Evolutionary conservation across 2,329 filamentous ascomycete genomes (phyloP), one percentile per base, ranked within the genome.

Genomic region (Cladosporium sp.): DNA sequence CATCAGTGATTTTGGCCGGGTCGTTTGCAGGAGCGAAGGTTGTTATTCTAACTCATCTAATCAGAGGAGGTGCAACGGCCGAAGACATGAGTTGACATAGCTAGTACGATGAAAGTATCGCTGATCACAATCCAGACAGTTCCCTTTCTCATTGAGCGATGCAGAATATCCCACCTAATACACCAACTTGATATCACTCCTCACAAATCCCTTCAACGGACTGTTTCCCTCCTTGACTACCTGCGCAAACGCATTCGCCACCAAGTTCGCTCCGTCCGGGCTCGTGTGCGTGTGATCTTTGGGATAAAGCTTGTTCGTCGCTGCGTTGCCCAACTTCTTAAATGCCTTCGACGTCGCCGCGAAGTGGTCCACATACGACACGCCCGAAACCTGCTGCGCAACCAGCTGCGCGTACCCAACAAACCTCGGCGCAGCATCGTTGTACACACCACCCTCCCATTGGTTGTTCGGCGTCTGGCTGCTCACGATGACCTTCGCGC

Each of bases 251-350:
- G 84, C 82, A 70, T 84, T 79, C 0, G 86, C 82, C 62, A 86
- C 83, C 4, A 83, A 76, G 66, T 85, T 79, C 1, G 88, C 86
- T n/a, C 86, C 84, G 31, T 76, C 78, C 0, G 84, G 78, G 61
- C 81, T 84, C 1, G 87, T 88, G 73, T 89, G 88, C 0, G 87
- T 89, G 74, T 89, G 87, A 69, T 89, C 87, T 23, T 80, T 80
- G 0, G 86, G 85, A 67, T 83, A 90, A 67, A 83, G 80, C 0
- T 78, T 77, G 72, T 87, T 82, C 29, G 87, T 84, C 3, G 77
- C 80, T 0, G 76, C 67, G 49, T 76, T 77, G 0, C 87, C 86
- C 55, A 87, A 71, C 16, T 78, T 77, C 72, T 82, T 73, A 73
- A 84, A 87, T 46, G 81, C 82, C 68, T 83, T 80, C 3, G 83